phyloP scores from a whole-genome alignment of 768 basidiomycete genomes.

The Phanerochaete carnosa region DNA sequence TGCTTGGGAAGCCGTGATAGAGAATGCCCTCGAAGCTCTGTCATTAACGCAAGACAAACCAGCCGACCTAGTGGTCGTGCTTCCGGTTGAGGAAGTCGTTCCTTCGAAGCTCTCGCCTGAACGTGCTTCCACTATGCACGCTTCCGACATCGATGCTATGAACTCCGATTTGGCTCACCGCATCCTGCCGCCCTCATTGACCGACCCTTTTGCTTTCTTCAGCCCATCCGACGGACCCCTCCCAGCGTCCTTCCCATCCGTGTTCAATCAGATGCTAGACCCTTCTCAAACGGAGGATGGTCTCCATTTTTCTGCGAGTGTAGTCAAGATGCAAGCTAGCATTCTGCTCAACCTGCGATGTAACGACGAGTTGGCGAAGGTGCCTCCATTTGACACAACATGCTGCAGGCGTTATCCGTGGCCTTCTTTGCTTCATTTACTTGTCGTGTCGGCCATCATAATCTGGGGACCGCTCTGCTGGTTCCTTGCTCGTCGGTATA shows the following conservation, averaged over 20 bases:
- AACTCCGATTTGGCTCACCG: slow-evolving; percentile 81
- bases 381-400: slow-evolving; percentile 51
- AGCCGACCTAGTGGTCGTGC: slow-evolving; percentile 72
- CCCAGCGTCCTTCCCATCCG: slow-evolving; percentile 62
- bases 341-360: slow-evolving; percentile 79
- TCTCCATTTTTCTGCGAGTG: slow-evolving; percentile 67
- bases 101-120: slow-evolving; percentile 59
- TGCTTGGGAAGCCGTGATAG: slow-evolving; percentile 75
- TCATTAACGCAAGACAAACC: slow-evolving; percentile 33
- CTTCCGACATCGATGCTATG: slow-evolving; percentile 86
- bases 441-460: slow-evolving; percentile 46
- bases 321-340: slow-evolving; percentile 69
- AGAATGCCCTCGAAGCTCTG: slow-evolving; percentile 55
- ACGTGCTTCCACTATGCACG: slow-evolving; percentile 64
- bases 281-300: slow-evolving; percentile 79
- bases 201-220: slow-evolving; percentile 29
- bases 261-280: slow-evolving; percentile 79
- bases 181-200: slow-evolving; percentile 34
- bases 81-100: slow-evolving; percentile 77
- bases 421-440: slow-evolving; percentile 52
- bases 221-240: slow-evolving; percentile 13
- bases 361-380: slow-evolving; percentile 79
- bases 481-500: slow-evolving; percentile 29
- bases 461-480: slow-evolving; percentile 49
- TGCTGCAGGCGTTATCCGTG: slow-evolving; percentile 81